Percentiles rank a stretch among this genome's conserved stretches.
Conservation (phyloP, 2,329 filamentous ascomycete genomes). For the Aspergillus clavatus region DNA sequence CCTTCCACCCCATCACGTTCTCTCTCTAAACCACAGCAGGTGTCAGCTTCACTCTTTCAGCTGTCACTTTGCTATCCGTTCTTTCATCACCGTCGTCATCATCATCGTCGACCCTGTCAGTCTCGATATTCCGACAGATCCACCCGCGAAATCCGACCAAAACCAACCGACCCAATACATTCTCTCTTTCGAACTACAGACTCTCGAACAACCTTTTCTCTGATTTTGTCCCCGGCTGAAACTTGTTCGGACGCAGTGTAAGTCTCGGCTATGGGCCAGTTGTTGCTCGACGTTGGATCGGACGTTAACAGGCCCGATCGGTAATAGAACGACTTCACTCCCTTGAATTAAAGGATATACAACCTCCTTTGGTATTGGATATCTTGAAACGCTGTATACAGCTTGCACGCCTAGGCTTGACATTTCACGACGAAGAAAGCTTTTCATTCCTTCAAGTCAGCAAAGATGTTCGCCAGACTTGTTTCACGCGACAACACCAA, state of each 20-base stretch:
- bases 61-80: constrained; percentile 50
- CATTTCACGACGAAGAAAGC: constrained; percentile 1
- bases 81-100: constrained; percentile 30
- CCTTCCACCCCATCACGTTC: constrained; percentile 25
- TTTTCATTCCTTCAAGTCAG: constrained; percentile 7
- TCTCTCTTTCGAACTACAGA: constrained; percentile 13
- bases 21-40: constrained; percentile 34
- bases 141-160: constrained; percentile 13
- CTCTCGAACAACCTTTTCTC: constrained; percentile 1
- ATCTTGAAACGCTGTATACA: neutral
- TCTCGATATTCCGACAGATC: constrained; percentile 13
- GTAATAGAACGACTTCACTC: constrained; percentile 9
- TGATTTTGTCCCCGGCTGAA: neutral
- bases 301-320: neutral
- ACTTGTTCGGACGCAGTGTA: constrained; percentile 9
- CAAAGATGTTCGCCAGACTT: constrained; percentile 40
- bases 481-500: constrained; percentile 48
- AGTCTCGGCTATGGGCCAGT: constrained; percentile 5
- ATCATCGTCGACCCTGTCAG: constrained; percentile 10
- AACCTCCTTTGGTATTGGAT: neutral
- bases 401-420: neutral
- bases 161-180: constrained; percentile 15
- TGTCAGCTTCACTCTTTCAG: constrained; percentile 63
- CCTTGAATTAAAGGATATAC: constrained; percentile 5
- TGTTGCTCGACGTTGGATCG: neutral